A percentile compares a stretch with the other conserved stretches of the same genome.
Evolutionary conservation across 1,284 basidiomycete genomes (phyloP).

Genomic region (Malassezia restricta): DNA sequence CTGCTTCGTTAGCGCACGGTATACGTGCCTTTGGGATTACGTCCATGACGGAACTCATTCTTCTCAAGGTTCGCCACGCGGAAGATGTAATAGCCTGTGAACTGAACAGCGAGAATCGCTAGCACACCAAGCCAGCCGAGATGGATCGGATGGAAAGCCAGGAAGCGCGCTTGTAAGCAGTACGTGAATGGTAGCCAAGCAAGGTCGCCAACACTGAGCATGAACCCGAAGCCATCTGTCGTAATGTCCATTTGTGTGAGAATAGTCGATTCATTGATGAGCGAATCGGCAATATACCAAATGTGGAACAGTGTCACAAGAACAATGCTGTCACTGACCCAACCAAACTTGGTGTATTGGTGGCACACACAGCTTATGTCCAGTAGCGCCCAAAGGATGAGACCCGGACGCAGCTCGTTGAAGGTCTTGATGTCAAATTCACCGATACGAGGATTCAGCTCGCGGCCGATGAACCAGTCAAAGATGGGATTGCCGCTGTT

Average conservation of each 20-base stretch:
- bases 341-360: slow-evolving; percentile 68
- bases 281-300: slow-evolving; percentile 68
- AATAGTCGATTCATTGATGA: slow-evolving; percentile 52
- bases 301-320: slow-evolving; percentile 75
- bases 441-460: slow-evolving; percentile 76
- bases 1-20: slow-evolving; percentile 26
- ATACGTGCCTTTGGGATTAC: slow-evolving; percentile 66
- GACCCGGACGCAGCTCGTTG: slow-evolving; percentile 66
- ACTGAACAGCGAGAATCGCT: slow-evolving; percentile 59
- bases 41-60: slow-evolving; percentile 83
- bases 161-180: slow-evolving; percentile 81
- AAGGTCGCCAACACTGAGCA: slow-evolving; percentile 88
- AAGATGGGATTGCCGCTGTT: slow-evolving; percentile 80
- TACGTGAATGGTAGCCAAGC: slow-evolving; percentile 93
- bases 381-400: slow-evolving; percentile 86
- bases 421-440: slow-evolving; percentile 92
- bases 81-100: slow-evolving; percentile 82
- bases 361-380: slow-evolving; percentile 84
- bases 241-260: slow-evolving; percentile 96
- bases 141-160: slow-evolving; percentile 72
- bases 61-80: slow-evolving; percentile 80
- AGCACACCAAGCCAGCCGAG: slow-evolving; percentile 59
- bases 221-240: slow-evolving; percentile 95
- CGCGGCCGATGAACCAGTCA: slow-evolving; percentile 93
- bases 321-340: slow-evolving; percentile 79